These are phyloP conservation scores for Saraca asoca DNA, from an alignment of 331 rosid species.

Conservation along the genomic window DNA sequence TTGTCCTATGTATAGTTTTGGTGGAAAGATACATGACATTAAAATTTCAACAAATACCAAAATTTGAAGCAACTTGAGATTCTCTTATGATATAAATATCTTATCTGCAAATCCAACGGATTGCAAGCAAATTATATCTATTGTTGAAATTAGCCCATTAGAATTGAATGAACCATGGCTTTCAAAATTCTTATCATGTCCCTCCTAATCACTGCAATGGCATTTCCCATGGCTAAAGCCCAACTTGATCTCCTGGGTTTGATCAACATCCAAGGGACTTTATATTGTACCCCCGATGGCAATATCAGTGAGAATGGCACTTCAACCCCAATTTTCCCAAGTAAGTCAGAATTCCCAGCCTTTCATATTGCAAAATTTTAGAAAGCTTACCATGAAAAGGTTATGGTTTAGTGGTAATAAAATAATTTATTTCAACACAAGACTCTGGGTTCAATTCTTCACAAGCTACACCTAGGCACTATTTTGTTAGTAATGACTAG, in stretches of 20 bases:
- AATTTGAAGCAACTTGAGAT: slow-evolving; percentile 31
- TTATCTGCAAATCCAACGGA: background rate
- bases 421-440: too few relatives aligned
- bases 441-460: too few relatives aligned
- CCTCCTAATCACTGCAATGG: slow-evolving; percentile 35
- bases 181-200: slow-evolving; percentile 28
- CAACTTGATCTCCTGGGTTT: slow-evolving; percentile 39
- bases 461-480: too few relatives aligned
- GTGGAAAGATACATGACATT: too few relatives aligned
- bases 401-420: too few relatives aligned
- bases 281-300: slow-evolving; percentile 49
- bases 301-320: slow-evolving; percentile 32
- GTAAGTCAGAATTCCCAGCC: slow-evolving; percentile 39
- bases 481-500: too few relatives aligned
- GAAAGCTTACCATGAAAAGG: too few relatives aligned
- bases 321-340: slow-evolving; percentile 49
- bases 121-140: slow-evolving; percentile 18
- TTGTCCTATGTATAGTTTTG: too few relatives aligned
- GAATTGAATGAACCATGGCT: slow-evolving; percentile 21
- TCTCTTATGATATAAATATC: slow-evolving; percentile 34
- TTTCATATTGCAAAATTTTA: background rate
- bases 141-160: background rate
- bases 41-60: too few relatives aligned
- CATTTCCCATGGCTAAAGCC: slow-evolving; percentile 42
- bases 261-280: slow-evolving; percentile 41